A percentile compares a stretch with the other conserved stretches of the same genome.
Conservation (phyloP, 2,329 filamentous ascomycete species). For the Fonsecaea erecta region DNA sequence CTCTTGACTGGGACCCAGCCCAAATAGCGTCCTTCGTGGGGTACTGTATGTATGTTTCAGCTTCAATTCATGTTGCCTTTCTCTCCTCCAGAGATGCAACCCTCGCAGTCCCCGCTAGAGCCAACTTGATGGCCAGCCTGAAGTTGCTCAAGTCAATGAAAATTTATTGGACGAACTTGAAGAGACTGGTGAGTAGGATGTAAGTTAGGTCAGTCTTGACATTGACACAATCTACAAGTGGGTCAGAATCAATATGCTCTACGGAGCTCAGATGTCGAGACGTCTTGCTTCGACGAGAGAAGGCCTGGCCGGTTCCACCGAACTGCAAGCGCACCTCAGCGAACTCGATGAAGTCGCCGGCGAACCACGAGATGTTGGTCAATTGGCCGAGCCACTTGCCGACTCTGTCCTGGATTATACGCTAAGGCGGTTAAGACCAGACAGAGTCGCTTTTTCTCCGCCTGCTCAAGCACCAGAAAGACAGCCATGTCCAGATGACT, state of each 20-base stretch:
- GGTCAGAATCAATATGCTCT: constrained; percentile 22
- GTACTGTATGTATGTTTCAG: constrained; percentile 26
- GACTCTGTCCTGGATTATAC: constrained; percentile 21
- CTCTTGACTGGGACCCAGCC: constrained; percentile 16
- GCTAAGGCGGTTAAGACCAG: constrained; percentile 4
- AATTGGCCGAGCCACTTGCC: constrained; percentile 18
- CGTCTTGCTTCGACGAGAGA: neutral
- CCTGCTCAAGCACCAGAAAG: constrained; percentile 9
- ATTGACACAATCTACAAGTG: constrained; percentile 1
- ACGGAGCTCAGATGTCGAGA: constrained; percentile 17
- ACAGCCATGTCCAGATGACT: constrained; percentile 3
- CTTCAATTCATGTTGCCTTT: constrained; percentile 20
- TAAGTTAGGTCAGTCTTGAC: neutral
- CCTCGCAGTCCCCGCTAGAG: constrained; percentile 9
- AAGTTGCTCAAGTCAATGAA: constrained; percentile 23
- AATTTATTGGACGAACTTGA: constrained; percentile 21
- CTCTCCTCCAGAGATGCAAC: constrained; percentile 16
- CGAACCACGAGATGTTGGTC: constrained; percentile 12
- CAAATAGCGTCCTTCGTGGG: constrained; percentile 23
- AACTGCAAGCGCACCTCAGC: constrained; percentile 3
- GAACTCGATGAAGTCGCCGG: constrained; percentile 17
- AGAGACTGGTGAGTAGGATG: constrained; percentile 19
- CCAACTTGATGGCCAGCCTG: constrained; percentile 19
- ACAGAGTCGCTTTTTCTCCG: neutral
- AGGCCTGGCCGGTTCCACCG: neutral